Conservation (phyloP, 805 yeast species). For the Millerozyma acaciae region DNA sequence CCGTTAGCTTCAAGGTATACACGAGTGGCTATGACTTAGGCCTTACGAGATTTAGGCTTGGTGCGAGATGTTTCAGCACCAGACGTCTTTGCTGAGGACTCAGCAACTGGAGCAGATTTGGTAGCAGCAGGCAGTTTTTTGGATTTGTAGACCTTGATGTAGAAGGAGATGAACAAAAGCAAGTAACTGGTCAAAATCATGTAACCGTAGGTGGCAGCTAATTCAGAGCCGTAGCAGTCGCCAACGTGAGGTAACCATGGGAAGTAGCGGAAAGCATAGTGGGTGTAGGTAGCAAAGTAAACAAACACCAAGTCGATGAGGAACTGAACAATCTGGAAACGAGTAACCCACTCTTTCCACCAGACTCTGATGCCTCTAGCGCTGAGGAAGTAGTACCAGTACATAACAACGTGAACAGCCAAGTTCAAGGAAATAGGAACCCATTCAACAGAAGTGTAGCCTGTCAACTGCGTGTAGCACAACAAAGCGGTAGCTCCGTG, state of each 20-base stretch:
- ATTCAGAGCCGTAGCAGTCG: conserved; percentile 86
- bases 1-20: too few relatives aligned
- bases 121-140: conserved; percentile 13
- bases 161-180: conserved; percentile 87
- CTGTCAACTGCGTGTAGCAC: conserved; percentile 90
- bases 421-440: conserved; percentile 87
- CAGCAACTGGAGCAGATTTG: conserved; percentile 7
- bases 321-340: conserved; percentile 92
- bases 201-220: conserved; percentile 91
- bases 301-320: conserved; percentile 85
- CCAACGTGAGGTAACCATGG: conserved; percentile 64
- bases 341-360: conserved; percentile 99
- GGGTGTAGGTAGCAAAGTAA: conserved; percentile 91
- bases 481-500: conserved; percentile 97
- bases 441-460: conserved; percentile 90
- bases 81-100: conserved; percentile 7
- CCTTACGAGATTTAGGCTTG: conserved; percentile 36
- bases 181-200: conserved; percentile 83
- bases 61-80: conserved; percentile 11
- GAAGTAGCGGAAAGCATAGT: conserved; percentile 70
- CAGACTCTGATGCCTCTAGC: conserved; percentile 93
- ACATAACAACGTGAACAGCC: conserved; percentile 94
- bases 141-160: conserved; percentile 68
- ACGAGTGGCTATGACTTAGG: too few relatives aligned
- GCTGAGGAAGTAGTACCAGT: conserved; percentile 92